phyloP scores from a whole-genome alignment of 2,329 filamentous ascomycete species.

The Aspergillus sergii region DNA sequence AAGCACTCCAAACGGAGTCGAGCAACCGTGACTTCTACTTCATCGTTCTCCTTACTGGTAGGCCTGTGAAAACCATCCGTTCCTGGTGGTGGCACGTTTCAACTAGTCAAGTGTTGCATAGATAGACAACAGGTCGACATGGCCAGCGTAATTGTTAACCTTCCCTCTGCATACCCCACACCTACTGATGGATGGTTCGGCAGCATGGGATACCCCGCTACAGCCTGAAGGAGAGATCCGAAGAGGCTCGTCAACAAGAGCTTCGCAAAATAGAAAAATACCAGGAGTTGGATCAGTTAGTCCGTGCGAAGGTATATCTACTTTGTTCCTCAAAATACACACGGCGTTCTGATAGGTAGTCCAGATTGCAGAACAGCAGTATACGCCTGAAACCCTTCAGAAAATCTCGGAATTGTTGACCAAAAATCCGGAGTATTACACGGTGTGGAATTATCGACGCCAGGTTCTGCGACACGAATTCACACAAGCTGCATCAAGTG shows the following conservation, averaged over 20 bases:
- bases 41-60: not conserved
- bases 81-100: not conserved
- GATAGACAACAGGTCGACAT: slow-evolving; percentile 21
- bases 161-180: slow-evolving; percentile 1
- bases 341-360: slow-evolving; percentile 15
- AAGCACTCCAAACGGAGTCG: slow-evolving; percentile 11
- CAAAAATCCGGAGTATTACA: slow-evolving; percentile 53
- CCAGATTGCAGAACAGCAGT: slow-evolving; percentile 44
- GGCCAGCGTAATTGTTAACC: slow-evolving; percentile 32
- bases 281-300: slow-evolving; percentile 67
- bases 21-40: slow-evolving; percentile 3
- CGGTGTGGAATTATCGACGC: slow-evolving; percentile 62
- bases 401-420: slow-evolving; percentile 48
- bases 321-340: not conserved
- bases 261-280: slow-evolving; percentile 76
- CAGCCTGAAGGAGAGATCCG: slow-evolving; percentile 62
- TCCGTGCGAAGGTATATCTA: slow-evolving; percentile 63
- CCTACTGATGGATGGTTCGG: slow-evolving; percentile 27
- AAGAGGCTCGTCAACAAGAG: slow-evolving; percentile 72
- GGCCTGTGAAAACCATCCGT: not conserved
- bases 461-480: slow-evolving; percentile 67
- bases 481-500: slow-evolving; percentile 27
- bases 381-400: slow-evolving; percentile 46
- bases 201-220: slow-evolving; percentile 84
- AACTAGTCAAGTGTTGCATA: not conserved